Evolutionary conservation across 345 rosid genomes (phyloP).

Genomic region (Hypericum androsaemum): DNA sequence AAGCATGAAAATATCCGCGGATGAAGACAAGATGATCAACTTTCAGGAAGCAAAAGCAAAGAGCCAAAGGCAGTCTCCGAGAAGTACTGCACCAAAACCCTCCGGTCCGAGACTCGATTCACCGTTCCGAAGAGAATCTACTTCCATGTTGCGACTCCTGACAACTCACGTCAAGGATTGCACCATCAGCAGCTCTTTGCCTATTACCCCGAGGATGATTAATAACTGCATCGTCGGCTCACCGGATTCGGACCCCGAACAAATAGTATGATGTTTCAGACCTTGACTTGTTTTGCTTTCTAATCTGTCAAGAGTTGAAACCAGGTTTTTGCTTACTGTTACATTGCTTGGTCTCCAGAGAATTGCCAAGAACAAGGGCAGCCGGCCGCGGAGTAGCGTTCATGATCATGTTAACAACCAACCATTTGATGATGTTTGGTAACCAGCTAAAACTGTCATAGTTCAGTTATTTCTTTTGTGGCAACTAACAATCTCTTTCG

Average conservation of each 20-base stretch:
- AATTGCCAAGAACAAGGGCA: conserved; percentile 17
- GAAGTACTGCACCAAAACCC: conserved; percentile 20
- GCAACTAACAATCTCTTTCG: not conserved
- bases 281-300: conserved; percentile 8
- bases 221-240: conserved; percentile 27
- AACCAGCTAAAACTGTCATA: conserved; percentile 16
- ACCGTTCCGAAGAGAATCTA: conserved; percentile 18
- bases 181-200: conserved; percentile 19
- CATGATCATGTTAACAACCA: conserved; percentile 22
- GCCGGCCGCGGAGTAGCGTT: conserved; percentile 18
- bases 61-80: conserved; percentile 19
- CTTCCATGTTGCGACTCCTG: conserved; percentile 21
- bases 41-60: conserved; percentile 13
- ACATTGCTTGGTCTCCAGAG: conserved; percentile 17
- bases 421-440: conserved; percentile 14
- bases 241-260: conserved; percentile 34
- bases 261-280: conserved; percentile 14
- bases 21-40: conserved; percentile 11
- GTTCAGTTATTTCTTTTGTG: not conserved
- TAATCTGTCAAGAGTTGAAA: not conserved
- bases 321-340: conserved; percentile 10
- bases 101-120: conserved; percentile 24
- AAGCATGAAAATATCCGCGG: conserved; percentile 12
- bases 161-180: conserved; percentile 24
- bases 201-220: conserved; percentile 19